Percentiles rank a stretch among this genome's conserved stretches.
These are phyloP conservation scores for Corchorus capsularis DNA, from an alignment of 345 rosid genomes.

Conservation along the genomic window DNA sequence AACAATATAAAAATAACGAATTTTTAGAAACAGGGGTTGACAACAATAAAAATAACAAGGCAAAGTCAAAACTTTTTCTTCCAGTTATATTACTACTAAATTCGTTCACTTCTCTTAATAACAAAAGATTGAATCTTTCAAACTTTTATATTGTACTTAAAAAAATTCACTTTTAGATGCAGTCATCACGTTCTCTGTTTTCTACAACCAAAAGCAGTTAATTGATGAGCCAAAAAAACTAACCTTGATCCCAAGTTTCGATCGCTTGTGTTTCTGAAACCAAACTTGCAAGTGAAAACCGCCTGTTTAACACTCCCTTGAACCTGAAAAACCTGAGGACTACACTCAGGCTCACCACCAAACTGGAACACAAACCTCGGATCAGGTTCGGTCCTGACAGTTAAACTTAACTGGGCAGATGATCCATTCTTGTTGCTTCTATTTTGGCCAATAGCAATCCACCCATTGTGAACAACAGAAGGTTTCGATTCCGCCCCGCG, in stretches of 20 bases:
- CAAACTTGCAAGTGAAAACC: slow-evolving; percentile 95
- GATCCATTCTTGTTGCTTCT: slow-evolving; percentile 37
- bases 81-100: background rate
- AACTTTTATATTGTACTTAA: background rate
- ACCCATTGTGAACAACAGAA: slow-evolving; percentile 65
- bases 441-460: slow-evolving; percentile 52
- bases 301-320: slow-evolving; percentile 86
- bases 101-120: background rate
- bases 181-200: background rate
- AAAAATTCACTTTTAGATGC: background rate
- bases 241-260: slow-evolving; percentile 65
- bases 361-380: slow-evolving; percentile 91
- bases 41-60: background rate
- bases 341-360: slow-evolving; percentile 91
- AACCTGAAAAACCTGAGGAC: slow-evolving; percentile 94
- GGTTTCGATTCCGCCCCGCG: slow-evolving; percentile 55
- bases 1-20: background rate
- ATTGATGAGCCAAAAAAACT: slow-evolving; percentile 12
- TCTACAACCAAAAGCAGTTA: background rate
- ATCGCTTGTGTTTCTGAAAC: slow-evolving; percentile 60
- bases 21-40: background rate
- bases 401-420: slow-evolving; percentile 47
- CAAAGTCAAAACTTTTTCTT: background rate
- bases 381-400: slow-evolving; percentile 73
- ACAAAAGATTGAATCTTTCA: background rate